phyloP scores from a whole-genome alignment of 495 filamentous ascomycete genomes.

The Rusavskia elegans region DNA sequence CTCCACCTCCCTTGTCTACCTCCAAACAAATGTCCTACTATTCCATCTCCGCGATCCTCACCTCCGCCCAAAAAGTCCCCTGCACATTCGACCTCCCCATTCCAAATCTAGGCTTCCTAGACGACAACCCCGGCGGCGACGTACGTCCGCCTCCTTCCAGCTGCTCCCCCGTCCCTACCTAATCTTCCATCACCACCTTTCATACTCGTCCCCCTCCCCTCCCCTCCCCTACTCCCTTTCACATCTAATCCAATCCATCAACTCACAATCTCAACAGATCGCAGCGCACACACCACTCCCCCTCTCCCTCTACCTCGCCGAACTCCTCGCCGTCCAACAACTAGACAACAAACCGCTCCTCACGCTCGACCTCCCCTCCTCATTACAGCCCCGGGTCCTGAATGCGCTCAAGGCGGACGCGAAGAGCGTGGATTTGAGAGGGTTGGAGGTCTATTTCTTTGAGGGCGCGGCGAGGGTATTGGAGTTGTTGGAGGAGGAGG shows the following conservation, averaged over 20 bases:
- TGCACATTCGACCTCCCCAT: constrained; percentile 85
- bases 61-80: constrained; percentile 84
- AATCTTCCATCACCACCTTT: no score
- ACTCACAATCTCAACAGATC: constrained; percentile 31
- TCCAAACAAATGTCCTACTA: constrained; percentile 65
- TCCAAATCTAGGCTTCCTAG: constrained; percentile 72
- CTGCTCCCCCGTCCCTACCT: constrained; percentile 1
- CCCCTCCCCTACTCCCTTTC: background rate
- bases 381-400: constrained; percentile 65
- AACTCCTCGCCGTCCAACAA: constrained; percentile 73
- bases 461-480: constrained; percentile 67
- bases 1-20: no score
- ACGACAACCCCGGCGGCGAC: constrained; percentile 55
- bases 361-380: constrained; percentile 65
- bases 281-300: constrained; percentile 64
- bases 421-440: constrained; percentile 65
- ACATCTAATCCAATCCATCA: background rate
- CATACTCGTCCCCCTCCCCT: constrained; percentile 18
- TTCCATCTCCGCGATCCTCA: constrained; percentile 84
- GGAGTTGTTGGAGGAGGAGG: constrained; percentile 82
- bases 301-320: constrained; percentile 91
- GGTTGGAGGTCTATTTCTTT: constrained; percentile 75
- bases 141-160: constrained; percentile 23
- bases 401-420: constrained; percentile 87
- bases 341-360: constrained; percentile 43